Conservation (phyloP, 768 basidiomycete genomes). For the Amanita rubescens region DNA sequence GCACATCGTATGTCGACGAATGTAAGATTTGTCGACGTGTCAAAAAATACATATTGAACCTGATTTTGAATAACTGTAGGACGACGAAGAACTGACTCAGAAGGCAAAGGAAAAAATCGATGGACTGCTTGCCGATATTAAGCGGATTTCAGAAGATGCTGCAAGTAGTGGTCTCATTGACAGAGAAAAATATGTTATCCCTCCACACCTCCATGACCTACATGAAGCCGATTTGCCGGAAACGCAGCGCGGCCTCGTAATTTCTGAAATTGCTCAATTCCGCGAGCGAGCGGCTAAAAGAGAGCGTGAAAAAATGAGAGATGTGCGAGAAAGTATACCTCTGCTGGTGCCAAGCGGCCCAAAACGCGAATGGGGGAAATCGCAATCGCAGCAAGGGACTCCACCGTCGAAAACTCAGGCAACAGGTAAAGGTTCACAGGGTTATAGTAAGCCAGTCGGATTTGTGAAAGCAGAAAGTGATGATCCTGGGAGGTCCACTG, state of each 20-base stretch:
- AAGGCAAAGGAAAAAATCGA: constrained; percentile 61
- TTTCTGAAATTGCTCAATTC: constrained; percentile 95
- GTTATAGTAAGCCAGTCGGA: constrained; percentile 70
- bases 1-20: constrained; percentile 74
- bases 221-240: constrained; percentile 97
- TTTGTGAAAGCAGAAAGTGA: constrained; percentile 70
- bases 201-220: constrained; percentile 94
- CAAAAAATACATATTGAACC: neutral
- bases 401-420: constrained; percentile 39
- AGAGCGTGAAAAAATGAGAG: constrained; percentile 82
- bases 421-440: constrained; percentile 63
- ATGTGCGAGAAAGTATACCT: constrained; percentile 56
- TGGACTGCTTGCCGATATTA: constrained; percentile 63
- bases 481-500: constrained; percentile 17
- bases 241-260: constrained; percentile 84
- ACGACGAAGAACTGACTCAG: constrained; percentile 58
- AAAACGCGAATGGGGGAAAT: constrained; percentile 78
- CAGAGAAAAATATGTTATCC: constrained; percentile 85
- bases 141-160: constrained; percentile 63
- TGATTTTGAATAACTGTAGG: constrained; percentile 31
- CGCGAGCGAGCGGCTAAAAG: constrained; percentile 89
- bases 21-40: constrained; percentile 38
- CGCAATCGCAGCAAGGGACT: constrained; percentile 29
- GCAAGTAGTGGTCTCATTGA: constrained; percentile 69
- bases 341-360: constrained; percentile 61